Evolutionary conservation across 768 basidiomycete genomes (phyloP).

Genomic region (Leccinum obscurum): DNA sequence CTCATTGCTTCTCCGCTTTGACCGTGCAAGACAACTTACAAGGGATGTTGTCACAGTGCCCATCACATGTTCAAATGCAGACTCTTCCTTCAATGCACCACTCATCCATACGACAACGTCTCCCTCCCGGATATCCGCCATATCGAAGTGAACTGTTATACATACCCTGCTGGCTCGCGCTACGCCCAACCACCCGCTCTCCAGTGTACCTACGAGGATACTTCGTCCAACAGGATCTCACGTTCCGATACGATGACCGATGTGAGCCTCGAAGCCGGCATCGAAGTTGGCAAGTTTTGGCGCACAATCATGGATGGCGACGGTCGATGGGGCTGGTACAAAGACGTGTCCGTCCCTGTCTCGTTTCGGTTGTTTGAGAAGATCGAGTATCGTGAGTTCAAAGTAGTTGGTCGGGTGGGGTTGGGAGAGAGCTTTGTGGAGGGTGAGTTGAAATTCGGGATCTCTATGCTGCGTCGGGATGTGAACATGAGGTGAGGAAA

Average conservation of each 20-base stretch:
- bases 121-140: too few relatives aligned
- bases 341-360: constrained; percentile 48
- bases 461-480: too few relatives aligned
- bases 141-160: too few relatives aligned
- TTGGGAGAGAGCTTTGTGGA: too few relatives aligned
- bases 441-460: too few relatives aligned
- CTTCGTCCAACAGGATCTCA: neutral
- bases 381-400: constrained; percentile 46
- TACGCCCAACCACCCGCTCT: constrained; percentile 10
- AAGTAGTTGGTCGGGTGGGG: constrained; percentile 34
- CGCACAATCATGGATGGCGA: constrained; percentile 12
- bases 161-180: constrained; percentile 5
- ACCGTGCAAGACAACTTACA: neutral
- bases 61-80: constrained; percentile 31
- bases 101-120: too few relatives aligned
- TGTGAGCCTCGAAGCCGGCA: constrained; percentile 8
- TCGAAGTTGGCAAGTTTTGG: constrained; percentile 28
- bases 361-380: constrained; percentile 48
- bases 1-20: neutral
- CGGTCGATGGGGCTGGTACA: constrained; percentile 32
- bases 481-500: too few relatives aligned
- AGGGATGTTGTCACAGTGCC: constrained; percentile 7
- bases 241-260: neutral
- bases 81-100: too few relatives aligned
- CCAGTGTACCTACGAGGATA: constrained; percentile 18